These are phyloP conservation scores for Erythrophleum ivorense DNA, from an alignment of 331 rosid species.

Conservation along the genomic window DNA sequence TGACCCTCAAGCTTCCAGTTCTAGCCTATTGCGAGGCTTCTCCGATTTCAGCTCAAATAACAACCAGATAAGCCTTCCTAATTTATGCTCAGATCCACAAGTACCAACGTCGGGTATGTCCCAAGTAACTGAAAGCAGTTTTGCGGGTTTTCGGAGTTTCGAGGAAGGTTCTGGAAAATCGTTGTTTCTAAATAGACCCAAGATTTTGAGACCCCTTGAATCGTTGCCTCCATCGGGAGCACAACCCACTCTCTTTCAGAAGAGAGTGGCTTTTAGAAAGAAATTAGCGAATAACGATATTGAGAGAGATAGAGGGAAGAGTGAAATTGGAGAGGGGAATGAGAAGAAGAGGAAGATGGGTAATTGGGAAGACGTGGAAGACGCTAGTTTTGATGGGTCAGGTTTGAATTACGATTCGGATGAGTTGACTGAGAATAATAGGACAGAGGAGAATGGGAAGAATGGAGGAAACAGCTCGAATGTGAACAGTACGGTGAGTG, in stretches of 20 bases:
- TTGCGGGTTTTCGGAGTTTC: conserved; percentile 51
- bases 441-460: conserved; percentile 56
- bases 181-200: conserved; percentile 58
- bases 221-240: conserved; percentile 63
- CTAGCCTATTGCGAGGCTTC: conserved; percentile 49
- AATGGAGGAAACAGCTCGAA: conserved; percentile 57
- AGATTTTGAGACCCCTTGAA: conserved; percentile 65
- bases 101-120: conserved; percentile 36
- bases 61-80: conserved; percentile 48
- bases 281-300: conserved; percentile 40
- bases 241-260: conserved; percentile 82
- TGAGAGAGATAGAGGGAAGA: conserved; percentile 41
- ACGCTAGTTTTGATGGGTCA: conserved; percentile 58
- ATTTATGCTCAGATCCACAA: conserved; percentile 47
- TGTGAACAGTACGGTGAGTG: conserved; percentile 50
- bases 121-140: conserved; percentile 35
- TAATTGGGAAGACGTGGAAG: conserved; percentile 55
- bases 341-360: conserved; percentile 51
- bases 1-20: conserved; percentile 55
- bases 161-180: conserved; percentile 50
- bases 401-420: conserved; percentile 75
- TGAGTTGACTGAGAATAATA: conserved; percentile 54
- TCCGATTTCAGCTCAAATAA: conserved; percentile 47
- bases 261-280: conserved; percentile 72
- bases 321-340: conserved; percentile 29